Evolutionary conservation across 768 basidiomycete species (phyloP).

Genomic region (Suillus spraguei): DNA sequence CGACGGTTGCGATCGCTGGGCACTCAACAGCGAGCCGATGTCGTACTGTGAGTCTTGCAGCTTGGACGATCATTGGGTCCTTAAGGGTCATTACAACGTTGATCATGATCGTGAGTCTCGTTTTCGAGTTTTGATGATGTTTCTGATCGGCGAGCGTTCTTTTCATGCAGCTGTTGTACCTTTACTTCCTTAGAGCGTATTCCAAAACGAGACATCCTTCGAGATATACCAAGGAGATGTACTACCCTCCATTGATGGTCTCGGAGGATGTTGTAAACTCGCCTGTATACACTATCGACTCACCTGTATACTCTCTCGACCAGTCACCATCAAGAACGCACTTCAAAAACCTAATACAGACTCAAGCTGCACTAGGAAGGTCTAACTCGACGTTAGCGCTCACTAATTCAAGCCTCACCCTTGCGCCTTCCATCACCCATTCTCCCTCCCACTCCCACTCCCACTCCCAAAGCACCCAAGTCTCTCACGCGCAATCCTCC

Average conservation of each 20-base stretch:
- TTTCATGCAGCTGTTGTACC: conserved; percentile 24
- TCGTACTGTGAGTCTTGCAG: conserved; percentile 36
- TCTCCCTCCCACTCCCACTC: conserved; percentile 27
- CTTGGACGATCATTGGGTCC: conserved; percentile 57
- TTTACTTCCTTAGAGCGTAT: conserved; percentile 23
- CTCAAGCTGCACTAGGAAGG: conserved; percentile 9
- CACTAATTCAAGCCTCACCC: conserved; percentile 29
- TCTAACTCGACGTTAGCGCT: conserved; percentile 28
- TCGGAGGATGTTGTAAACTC: conserved; percentile 25
- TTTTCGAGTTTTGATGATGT: neutral
- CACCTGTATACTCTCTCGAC: conserved; percentile 15
- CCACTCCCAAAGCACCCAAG: conserved; percentile 18
- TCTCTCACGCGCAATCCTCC: conserved; percentile 15
- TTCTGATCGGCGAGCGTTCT: neutral
- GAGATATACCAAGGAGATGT: conserved; percentile 9
- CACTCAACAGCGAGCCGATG: conserved; percentile 22
- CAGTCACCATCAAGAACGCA: conserved; percentile 13
- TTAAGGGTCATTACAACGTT: conserved; percentile 57
- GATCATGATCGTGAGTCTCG: conserved; percentile 51
- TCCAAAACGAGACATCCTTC: conserved; percentile 21
- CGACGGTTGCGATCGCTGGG: conserved; percentile 26
- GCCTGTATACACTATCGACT: conserved; percentile 18
- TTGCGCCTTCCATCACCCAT: conserved; percentile 23
- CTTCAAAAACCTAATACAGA: neutral
- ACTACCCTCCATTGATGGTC: conserved; percentile 21